A percentile compares a stretch with the other conserved stretches of the same genome.
These are phyloP conservation scores for Ormosia semicastrata DNA, from an alignment of 306 rosid genomes.

Conservation along the genomic window DNA sequence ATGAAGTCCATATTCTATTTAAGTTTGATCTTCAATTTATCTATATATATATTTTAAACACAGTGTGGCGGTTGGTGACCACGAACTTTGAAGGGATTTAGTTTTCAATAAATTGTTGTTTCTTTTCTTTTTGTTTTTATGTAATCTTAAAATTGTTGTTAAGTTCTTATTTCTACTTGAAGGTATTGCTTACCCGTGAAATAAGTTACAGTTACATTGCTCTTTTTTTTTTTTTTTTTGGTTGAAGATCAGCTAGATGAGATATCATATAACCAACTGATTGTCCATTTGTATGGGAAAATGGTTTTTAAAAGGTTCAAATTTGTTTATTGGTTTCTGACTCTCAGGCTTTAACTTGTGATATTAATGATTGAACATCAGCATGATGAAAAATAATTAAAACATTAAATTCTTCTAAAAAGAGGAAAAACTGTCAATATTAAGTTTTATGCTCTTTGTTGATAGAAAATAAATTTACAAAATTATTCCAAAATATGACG, in stretches of 20 bases:
- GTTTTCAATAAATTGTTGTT: background rate
- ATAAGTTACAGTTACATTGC: background rate
- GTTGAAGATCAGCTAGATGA: background rate
- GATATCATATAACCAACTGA: background rate
- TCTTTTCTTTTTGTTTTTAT: background rate
- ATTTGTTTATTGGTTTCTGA: background rate
- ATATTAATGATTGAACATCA: background rate
- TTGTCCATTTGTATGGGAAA: background rate
- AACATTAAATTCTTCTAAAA: background rate
- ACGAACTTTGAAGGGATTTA: background rate
- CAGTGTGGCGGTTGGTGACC: background rate
- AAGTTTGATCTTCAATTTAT: background rate
- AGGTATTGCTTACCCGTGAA: background rate
- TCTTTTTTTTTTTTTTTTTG: background rate
- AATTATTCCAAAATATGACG: background rate
- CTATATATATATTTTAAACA: background rate
- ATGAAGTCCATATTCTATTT: background rate
- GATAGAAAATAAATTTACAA: background rate
- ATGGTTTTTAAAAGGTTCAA: background rate
- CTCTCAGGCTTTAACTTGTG: background rate
- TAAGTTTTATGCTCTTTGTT: background rate
- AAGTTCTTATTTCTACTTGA: background rate
- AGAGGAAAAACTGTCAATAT: background rate
- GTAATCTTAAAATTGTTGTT: background rate
- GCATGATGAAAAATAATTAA: background rate